Conservation (phyloP, 495 filamentous ascomycete species). For the Lasiosphaeria miniovina region DNA sequence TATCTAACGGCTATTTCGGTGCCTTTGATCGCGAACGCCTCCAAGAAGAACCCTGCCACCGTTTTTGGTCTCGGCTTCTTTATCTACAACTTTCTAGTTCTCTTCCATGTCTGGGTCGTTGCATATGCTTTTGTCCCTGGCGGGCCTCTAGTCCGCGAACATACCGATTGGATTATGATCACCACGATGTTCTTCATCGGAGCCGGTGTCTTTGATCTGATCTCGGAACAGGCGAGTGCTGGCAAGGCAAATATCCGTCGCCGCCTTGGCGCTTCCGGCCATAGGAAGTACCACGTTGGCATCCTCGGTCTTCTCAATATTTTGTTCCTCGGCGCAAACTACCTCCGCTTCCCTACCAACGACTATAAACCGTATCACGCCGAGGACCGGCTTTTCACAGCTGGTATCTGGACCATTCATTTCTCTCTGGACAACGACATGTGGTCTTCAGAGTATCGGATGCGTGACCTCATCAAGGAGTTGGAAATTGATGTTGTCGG, state of each 20-base stretch:
- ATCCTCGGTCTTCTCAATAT: constrained; percentile 65
- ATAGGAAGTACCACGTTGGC: constrained; percentile 51
- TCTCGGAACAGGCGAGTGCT: constrained; percentile 37
- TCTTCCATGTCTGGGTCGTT: constrained; percentile 97
- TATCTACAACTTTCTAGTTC: constrained; percentile 83
- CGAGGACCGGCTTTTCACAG: constrained; percentile 80
- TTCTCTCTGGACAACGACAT: constrained; percentile 98
- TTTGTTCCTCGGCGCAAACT: constrained; percentile 74
- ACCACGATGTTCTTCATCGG: constrained; percentile 81
- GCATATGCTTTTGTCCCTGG: constrained; percentile 99
- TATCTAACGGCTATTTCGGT: constrained; percentile 82
- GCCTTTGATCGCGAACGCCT: constrained; percentile 70
- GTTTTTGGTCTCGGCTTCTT: constrained; percentile 87
- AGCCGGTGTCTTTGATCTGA: constrained; percentile 75
- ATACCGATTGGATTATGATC: constrained; percentile 91
- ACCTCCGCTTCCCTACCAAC: constrained; percentile 91
- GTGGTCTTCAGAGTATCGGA: constrained; percentile 94
- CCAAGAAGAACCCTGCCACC: constrained; percentile 67
- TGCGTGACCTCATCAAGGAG: constrained; percentile 89
- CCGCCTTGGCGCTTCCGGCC: constrained; percentile 29
- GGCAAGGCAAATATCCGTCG: constrained; percentile 13
- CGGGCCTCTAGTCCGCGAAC: constrained; percentile 87
- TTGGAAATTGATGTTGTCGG: constrained; percentile 93
- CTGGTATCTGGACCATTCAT: constrained; percentile 99
- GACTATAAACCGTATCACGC: constrained; percentile 88